A percentile compares a stretch with the other conserved stretches of the same genome.
Evolutionary conservation across 1,284 basidiomycete genomes (phyloP).

Genomic region (Papiliotrema fonsecae): DNA sequence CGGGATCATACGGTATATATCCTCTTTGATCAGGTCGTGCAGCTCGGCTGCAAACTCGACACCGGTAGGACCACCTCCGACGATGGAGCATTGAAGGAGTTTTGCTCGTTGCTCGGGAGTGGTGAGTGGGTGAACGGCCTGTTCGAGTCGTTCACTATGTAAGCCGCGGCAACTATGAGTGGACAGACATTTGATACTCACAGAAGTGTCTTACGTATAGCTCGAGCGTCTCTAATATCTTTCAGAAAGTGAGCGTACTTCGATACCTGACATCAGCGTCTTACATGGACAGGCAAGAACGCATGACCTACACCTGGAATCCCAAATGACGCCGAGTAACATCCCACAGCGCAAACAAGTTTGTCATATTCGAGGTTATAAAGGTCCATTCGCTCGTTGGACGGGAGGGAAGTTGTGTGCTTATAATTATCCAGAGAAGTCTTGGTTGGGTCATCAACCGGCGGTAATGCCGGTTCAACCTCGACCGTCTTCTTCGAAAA

Average conservation of each 20-base stretch:
- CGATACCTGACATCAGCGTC: slow-evolving; percentile 56
- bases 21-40: slow-evolving; percentile 56
- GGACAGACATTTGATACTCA: slow-evolving; percentile 34
- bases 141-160: slow-evolving; percentile 56
- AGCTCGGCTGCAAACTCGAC: slow-evolving; percentile 82
- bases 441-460: background rate
- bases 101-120: slow-evolving; percentile 62
- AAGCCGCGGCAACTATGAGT: slow-evolving; percentile 2
- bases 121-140: slow-evolving; percentile 66
- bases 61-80: slow-evolving; percentile 59
- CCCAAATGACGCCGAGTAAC: slow-evolving; percentile 70
- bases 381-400: slow-evolving; percentile 11
- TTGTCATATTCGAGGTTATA: slow-evolving; percentile 69
- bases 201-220: slow-evolving; percentile 72
- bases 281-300: background rate
- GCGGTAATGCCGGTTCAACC: slow-evolving; percentile 33
- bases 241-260: slow-evolving; percentile 78
- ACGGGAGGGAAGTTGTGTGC: slow-evolving; percentile 11
- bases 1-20: slow-evolving; percentile 55
- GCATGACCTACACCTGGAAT: slow-evolving; percentile 43
- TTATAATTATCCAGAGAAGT: background rate
- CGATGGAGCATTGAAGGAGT: slow-evolving; percentile 72
- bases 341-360: slow-evolving; percentile 76
- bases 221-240: slow-evolving; percentile 73
- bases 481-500: slow-evolving; percentile 59